Base-by-base conservation (phyloP, 2,329 filamentous ascomycete genomes). In the Fusarium luffae region DNA sequence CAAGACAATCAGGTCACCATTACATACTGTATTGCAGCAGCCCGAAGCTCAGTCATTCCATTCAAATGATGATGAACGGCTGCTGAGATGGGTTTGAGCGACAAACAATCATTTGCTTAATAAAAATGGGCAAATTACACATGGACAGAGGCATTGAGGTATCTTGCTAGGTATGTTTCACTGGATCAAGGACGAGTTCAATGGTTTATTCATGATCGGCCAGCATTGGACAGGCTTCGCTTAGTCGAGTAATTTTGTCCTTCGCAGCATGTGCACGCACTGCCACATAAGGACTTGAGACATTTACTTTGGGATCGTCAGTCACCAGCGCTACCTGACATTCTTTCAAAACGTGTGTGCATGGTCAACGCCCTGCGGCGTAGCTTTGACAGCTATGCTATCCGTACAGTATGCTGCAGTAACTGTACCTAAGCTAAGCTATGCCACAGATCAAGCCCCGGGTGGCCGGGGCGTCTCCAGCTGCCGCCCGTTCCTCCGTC, bases 401-500 rank as follows among this genome's bases (percentile, higher is more conserved):
- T 28, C 28, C 28, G 28, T 13, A 34, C 32, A 34, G 32, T 34
- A 32, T 30, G 28, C 28, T 30, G 6, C 32, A 37, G 34, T 37
- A 30, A 10, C 44, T 74, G 65, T 61, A 65, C 65, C 68, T 68
- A 63, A 74, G 65, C 68, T 68, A 64, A 74, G 65, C 59, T 65
- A 58, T 68, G 63, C 52, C 59, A 66, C 62, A 47, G 60, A 59
- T 68, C 68, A 68, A 68, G 66, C 51, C 59, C 67, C 72, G 65
- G 68, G 63, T 67, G 62, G 70, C 69, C 70, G 70, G 66, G 57
- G 61, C 59, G 46, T 66, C 66, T 69, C 61, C 61, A 74, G 66
- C 48, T 59, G 58, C 59, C 69, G 68, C 55, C 73, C 71, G 73
- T 65, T 73, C 71, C 73, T 75, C 73, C 73, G 73, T 62, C 73